These are phyloP conservation scores for Colletotrichum lupini DNA, from an alignment of 2,329 filamentous ascomycete genomes.

Conservation along the genomic window DNA sequence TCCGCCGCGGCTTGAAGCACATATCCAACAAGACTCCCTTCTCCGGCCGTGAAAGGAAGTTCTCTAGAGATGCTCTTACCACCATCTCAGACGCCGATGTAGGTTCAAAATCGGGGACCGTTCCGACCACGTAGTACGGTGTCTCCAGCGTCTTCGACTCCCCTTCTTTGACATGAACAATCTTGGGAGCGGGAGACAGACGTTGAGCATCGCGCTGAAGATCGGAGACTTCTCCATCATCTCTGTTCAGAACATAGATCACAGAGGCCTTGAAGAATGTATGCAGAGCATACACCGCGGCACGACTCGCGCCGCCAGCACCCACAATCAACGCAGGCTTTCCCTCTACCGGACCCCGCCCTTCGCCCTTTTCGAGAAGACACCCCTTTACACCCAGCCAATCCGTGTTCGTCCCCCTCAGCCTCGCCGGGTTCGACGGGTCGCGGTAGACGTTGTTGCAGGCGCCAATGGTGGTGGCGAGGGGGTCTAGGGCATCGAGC, in stretches of 20 bases:
- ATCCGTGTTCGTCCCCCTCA: conserved; percentile 55
- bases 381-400: conserved; percentile 53
- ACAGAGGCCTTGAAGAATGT: conserved; percentile 40
- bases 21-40: conserved; percentile 53
- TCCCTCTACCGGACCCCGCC: conserved; percentile 26
- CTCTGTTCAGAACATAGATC: conserved; percentile 52
- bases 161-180: conserved; percentile 44
- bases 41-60: conserved; percentile 40
- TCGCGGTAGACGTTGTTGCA: conserved; percentile 49
- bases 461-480: conserved; percentile 48
- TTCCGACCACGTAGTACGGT: conserved; percentile 50
- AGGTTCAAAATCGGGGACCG: conserved; percentile 51
- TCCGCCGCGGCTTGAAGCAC: conserved; percentile 54
- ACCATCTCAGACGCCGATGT: conserved; percentile 42
- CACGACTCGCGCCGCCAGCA: conserved; percentile 53
- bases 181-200: conserved; percentile 33
- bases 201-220: conserved; percentile 41
- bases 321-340: conserved; percentile 50
- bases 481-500: conserved; percentile 50
- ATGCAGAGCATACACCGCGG: conserved; percentile 49
- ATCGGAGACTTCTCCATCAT: conserved; percentile 42
- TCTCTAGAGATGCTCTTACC: conserved; percentile 40
- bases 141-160: conserved; percentile 39
- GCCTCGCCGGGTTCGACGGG: conserved; percentile 36
- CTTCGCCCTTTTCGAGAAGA: conserved; percentile 39